phyloP scores from a whole-genome alignment of 75 land plant species.

The Isoetes taiwanensis region DNA sequence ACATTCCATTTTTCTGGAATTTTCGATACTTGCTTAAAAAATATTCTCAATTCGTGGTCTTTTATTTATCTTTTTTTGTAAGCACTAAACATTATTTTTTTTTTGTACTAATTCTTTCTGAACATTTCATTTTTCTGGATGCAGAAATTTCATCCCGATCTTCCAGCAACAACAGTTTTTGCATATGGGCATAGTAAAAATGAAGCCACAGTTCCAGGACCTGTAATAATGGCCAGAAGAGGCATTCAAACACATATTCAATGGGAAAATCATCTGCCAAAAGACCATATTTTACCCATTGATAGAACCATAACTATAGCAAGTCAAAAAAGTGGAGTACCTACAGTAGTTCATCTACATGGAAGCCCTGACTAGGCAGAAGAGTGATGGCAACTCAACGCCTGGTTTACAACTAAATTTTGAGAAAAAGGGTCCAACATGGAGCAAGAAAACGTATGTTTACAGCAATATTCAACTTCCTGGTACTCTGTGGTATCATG shows the following conservation, averaged over 20 bases:
- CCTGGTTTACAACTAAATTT: conserved; percentile 26
- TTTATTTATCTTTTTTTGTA: no score
- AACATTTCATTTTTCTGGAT: not conserved
- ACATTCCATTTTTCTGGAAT: no score
- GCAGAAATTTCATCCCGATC: conserved; percentile 31
- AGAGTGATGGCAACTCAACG: conserved; percentile 23
- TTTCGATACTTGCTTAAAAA: no score
- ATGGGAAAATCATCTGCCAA: conserved; percentile 29
- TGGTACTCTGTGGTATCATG: conserved; percentile 31
- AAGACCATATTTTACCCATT: conserved; percentile 10
- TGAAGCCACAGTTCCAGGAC: conserved; percentile 25
- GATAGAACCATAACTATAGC: conserved; percentile 15
- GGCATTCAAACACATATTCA: conserved; percentile 7
- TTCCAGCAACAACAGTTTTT: conserved; percentile 22
- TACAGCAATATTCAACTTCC: conserved; percentile 34
- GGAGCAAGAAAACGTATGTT: conserved; percentile 17
- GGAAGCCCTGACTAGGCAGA: conserved; percentile 16
- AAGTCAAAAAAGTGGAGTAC: conserved; percentile 14
- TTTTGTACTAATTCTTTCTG: not conserved
- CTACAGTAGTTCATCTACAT: conserved; percentile 29
- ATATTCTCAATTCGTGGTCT: no score
- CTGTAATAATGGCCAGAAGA: conserved; percentile 18
- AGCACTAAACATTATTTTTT: no score
- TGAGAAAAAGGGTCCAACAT: conserved; percentile 19
- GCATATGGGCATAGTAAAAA: conserved; percentile 14